Conservation (phyloP, 768 basidiomycete genomes). For the Termitomyces sp. region DNA sequence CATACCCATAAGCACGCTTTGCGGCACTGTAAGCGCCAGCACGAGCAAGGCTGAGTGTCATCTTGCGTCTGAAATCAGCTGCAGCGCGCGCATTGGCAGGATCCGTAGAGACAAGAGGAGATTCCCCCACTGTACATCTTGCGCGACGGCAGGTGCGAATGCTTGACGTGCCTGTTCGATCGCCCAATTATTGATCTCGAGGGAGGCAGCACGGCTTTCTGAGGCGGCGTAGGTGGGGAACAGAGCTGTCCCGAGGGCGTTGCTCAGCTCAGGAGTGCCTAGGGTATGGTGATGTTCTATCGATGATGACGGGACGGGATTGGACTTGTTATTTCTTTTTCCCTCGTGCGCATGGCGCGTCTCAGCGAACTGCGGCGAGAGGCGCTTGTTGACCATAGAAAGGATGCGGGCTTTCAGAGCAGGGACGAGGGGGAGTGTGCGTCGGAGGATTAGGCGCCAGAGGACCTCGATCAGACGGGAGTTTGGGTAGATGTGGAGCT, state of each 20-base stretch:
- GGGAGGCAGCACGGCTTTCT: conserved; percentile 3
- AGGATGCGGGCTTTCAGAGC: conserved; percentile 33
- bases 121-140: conserved; percentile 41
- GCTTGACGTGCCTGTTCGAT: conserved; percentile 20
- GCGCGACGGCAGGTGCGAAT: conserved; percentile 29
- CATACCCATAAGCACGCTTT: conserved; percentile 16
- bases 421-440: conserved; percentile 24
- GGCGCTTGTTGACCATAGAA: conserved; percentile 33
- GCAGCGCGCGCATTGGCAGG: conserved; percentile 19
- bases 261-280: conserved; percentile 17
- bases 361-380: conserved; percentile 12
- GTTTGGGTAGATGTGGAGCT: conserved; percentile 30
- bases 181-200: conserved; percentile 26
- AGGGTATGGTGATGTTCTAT: background rate
- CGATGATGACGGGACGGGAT: background rate
- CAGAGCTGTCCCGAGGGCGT: conserved; percentile 23
- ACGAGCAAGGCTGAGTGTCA: conserved; percentile 28
- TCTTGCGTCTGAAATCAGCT: conserved; percentile 30
- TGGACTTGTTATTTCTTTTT: background rate
- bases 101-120: conserved; percentile 24
- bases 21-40: conserved; percentile 32
- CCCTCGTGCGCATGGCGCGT: background rate
- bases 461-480: conserved; percentile 38
- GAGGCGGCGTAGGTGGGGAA: conserved; percentile 22
- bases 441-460: conserved; percentile 35